Percentiles rank a stretch among this genome's conserved stretches.
Evolutionary conservation across 257 asterid genomes (phyloP).

Genomic region (Salvia splendens): DNA sequence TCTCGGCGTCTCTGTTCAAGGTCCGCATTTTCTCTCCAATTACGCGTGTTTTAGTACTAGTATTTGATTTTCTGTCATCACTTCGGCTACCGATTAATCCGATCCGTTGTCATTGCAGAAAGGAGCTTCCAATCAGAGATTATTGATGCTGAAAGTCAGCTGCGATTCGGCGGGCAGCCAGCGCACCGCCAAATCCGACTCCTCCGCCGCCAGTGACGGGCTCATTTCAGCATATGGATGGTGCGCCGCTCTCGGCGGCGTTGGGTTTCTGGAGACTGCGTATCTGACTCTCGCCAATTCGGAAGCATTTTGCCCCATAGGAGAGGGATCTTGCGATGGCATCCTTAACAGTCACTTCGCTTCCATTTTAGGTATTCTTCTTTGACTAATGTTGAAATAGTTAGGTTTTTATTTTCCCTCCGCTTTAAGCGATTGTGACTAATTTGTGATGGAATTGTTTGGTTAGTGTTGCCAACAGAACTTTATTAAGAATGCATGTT

Average conservation of each 20-base stretch:
- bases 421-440: neutral
- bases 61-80: neutral
- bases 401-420: neutral
- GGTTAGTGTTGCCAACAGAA: neutral
- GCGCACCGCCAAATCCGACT: conserved; percentile 39
- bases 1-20: conserved; percentile 41
- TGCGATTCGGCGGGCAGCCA: conserved; percentile 45
- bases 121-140: conserved; percentile 38
- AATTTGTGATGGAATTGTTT: neutral
- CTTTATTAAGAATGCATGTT: neutral
- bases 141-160: conserved; percentile 45
- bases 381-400: neutral
- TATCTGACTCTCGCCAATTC: conserved; percentile 65
- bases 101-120: conserved; percentile 34
- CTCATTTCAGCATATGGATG: conserved; percentile 47
- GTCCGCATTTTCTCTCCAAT: conserved; percentile 32
- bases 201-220: conserved; percentile 25
- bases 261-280: conserved; percentile 69
- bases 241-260: conserved; percentile 65
- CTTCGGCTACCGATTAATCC: conserved; percentile 3
- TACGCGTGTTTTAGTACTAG: neutral
- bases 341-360: conserved; percentile 75
- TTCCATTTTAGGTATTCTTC: conserved; percentile 58
- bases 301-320: conserved; percentile 72
- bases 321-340: conserved; percentile 61